Evolutionary conservation across 106 monocot genomes (phyloP), one percentile per base, ranked within the genome.

Genomic region (Allium fistulosum): DNA sequence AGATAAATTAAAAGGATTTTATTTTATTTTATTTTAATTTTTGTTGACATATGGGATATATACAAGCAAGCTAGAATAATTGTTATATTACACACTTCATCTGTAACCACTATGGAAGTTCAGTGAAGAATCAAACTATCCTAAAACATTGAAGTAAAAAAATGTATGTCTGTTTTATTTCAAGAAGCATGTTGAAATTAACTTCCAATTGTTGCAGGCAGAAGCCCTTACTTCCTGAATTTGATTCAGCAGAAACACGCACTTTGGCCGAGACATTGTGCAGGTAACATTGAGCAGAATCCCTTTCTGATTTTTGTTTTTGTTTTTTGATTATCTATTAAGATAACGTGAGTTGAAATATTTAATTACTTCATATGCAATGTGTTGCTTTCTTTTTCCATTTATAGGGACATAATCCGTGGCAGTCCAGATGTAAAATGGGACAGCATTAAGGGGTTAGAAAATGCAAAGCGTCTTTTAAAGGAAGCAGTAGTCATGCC

Each of bases 401-500:
- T 68, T 50, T 66, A 27, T 64, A 93, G 97, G 67, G 97, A 99
- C 76, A 99, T 99, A 45, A 79, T 99, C 27, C 86, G 84, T 51
- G 90, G 90, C 10, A 93, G 82, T 83, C 92, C 90, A 72, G 97
- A 92, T 83, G 92, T 99, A 61, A 92, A 84, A 76, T 99, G 97
- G 97, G 97, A 93, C 72, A 92, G 77, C 63, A 99, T 99, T 59
- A 99, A 92, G 62, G 97, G 97, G 60, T 79, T 99, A 63, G 97
- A 92, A 80, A 90, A 79, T 78, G 97, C 97, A 60, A 99, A 99
- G 66, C 82, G 87, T 6, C 87, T 99, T 55, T 81, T 99, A 53
- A 99, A 99, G 79, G 97, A 99, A 87, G 97, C 97, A 28, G 97
- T 93, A 65, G 97, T 99, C 68, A 99, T 99, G 97, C 97, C 97